These are phyloP conservation scores for Asparagopsis taxiformis DNA, from an alignment of 31 red algal species.

Conservation along the genomic window DNA sequence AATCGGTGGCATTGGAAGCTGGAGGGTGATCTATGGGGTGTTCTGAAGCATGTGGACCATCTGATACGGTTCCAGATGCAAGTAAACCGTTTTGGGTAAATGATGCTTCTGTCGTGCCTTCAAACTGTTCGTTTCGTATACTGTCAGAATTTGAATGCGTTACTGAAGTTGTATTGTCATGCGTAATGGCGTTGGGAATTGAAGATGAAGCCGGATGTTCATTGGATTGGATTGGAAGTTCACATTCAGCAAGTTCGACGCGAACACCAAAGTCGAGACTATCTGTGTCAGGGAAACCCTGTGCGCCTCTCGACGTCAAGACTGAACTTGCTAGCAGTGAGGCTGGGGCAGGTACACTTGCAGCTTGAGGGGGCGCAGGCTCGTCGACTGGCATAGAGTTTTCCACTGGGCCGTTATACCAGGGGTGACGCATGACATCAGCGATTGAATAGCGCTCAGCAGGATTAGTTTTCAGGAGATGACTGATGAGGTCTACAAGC, in stretches of 20 bases:
- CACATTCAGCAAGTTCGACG: background rate
- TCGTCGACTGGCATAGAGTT: conserved; percentile 1
- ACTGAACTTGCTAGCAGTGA: background rate
- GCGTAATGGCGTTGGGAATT: no score
- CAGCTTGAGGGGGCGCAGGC: background rate
- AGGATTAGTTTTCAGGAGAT: conserved; percentile 60
- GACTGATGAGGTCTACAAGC: conserved; percentile 43
- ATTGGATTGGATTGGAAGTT: background rate
- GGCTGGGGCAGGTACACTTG: background rate
- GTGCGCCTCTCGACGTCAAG: background rate
- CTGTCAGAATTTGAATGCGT: no score
- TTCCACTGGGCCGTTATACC: conserved; percentile 34
- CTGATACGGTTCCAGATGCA: no score
- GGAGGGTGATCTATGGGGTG: no score
- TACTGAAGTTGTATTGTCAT: no score
- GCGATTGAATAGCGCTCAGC: conserved; percentile 28
- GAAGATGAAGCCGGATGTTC: no score
- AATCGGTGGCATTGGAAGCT: no score
- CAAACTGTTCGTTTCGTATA: no score
- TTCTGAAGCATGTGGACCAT: no score
- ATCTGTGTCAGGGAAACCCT: background rate
- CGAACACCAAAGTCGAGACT: conserved; percentile 11
- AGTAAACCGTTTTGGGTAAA: no score
- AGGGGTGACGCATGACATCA: conserved; percentile 49
- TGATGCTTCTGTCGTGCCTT: no score